Percentiles rank a stretch among this genome's conserved stretches.
phyloP scores from a whole-genome alignment of 2,329 filamentous ascomycete genomes.

The Aspergillus jensenii region DNA sequence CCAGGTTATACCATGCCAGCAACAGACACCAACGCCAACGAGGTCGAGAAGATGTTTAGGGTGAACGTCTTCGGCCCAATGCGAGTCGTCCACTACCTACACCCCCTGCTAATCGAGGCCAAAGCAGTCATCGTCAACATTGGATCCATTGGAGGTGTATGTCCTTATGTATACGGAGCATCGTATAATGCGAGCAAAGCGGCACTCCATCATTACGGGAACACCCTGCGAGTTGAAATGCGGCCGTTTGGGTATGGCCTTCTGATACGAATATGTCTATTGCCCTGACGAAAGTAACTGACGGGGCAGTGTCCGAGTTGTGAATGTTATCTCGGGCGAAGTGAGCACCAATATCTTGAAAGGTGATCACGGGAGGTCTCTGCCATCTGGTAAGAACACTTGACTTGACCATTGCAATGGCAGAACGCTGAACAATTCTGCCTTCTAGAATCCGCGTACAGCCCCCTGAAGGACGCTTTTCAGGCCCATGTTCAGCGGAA shows the following conservation, averaged over 20 bases:
- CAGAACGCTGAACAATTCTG: no score
- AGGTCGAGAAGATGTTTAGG: not conserved
- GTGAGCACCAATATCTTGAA: constrained; percentile 9
- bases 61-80: not conserved
- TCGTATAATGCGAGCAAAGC: constrained; percentile 12
- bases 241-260: constrained; percentile 5
- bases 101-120: not conserved
- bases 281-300: no score
- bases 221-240: constrained; percentile 12
- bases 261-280: not conserved
- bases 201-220: constrained; percentile 7
- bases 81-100: not conserved
- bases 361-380: not conserved
- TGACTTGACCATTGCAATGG: no score
- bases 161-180: constrained; percentile 2
- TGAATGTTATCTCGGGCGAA: constrained; percentile 12
- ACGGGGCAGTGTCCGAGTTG: not conserved
- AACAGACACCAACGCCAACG: not conserved
- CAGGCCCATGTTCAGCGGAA: not conserved
- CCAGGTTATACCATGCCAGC: not conserved
- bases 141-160: constrained; percentile 19
- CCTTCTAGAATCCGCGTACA: not conserved
- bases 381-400: not conserved
- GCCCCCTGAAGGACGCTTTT: not conserved
- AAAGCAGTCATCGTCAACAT: constrained; percentile 26